Evolutionary conservation across 108 stramenopile species (phyloP), one percentile per base, ranked within the genome.

Genomic region (Thalassiosira profunda): DNA sequence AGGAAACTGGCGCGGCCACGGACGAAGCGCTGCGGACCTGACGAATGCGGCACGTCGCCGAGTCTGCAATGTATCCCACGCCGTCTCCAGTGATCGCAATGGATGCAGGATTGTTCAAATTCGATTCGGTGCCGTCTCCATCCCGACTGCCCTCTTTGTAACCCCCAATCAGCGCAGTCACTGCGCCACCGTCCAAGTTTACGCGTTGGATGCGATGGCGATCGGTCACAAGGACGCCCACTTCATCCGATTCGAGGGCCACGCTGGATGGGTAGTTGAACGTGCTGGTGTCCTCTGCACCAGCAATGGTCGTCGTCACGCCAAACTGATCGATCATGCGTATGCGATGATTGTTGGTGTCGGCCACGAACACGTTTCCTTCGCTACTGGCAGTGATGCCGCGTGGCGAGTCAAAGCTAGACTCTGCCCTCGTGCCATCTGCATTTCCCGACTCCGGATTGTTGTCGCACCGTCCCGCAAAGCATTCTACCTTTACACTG

Each of bases 331-430:
- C 75, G 23, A 93, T 68, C 63, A 51, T 38, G 20, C 95, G 54
- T 2, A 96, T 36, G 2, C 87, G 55, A 61, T 89, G 88, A 62
- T 96, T 96, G 83, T 91, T 80, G n/a, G 89, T 92, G 53, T 96
- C 95, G 5, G 93, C 95, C 1, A 96, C 92, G 46, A 81, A 86
- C 21, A 94, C 76, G 47, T 58, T 49, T 23, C 86, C 85, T 36
- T 69, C 57, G 38, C 72, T 70, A 63, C 77, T 72, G 1, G 87
- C 92, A 15, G 70, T 81, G 1, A 96, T 70, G 6, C 94, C 92
- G 30, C 65, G 62, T 4, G 94, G 94, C 12, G 83, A 80, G 61
- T 93, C 83, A 54, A 96, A 96, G 30, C 92, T 56, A 15, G 92
- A 69, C 7, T 62, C 48, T 6, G 15, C 42, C 14, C 53, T 74